These are phyloP conservation scores for Entamoeba dispar DNA, from an alignment of 208 protist genomes.

Conservation along the genomic window DNA sequence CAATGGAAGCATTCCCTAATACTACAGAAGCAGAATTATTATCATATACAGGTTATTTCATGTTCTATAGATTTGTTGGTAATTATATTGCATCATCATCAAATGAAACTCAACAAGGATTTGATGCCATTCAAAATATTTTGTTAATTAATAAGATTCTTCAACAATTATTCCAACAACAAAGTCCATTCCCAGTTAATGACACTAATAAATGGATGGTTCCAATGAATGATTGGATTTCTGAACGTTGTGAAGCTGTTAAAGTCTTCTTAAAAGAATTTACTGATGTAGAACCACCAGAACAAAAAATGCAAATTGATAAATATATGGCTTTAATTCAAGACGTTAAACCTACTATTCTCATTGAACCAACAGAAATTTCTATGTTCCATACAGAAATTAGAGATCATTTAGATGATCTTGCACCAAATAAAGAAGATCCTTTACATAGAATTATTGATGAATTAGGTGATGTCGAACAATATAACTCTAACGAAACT, in stretches of 20 bases:
- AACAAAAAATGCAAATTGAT: neutral
- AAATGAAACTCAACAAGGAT: neutral
- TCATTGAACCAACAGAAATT: neutral
- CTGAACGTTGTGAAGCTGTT: neutral
- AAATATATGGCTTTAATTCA: neutral
- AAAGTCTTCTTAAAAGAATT: neutral
- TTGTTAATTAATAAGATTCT: neutral
- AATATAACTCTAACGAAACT: neutral
- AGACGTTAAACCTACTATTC: neutral
- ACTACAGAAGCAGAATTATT: neutral
- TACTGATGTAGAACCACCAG: neutral
- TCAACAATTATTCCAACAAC: neutral
- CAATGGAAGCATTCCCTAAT: neutral
- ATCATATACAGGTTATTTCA: neutral
- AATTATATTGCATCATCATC: neutral
- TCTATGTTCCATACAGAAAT: neutral
- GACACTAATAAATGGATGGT: neutral
- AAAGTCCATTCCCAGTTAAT: neutral
- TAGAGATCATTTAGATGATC: neutral
- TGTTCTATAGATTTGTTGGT: neutral
- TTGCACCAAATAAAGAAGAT: neutral
- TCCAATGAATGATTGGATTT: neutral
- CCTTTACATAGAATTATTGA: neutral
- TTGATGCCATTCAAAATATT: neutral
- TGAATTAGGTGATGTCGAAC: neutral